Conservation (phyloP, 345 rosid species). For the Populus deltoides region DNA sequence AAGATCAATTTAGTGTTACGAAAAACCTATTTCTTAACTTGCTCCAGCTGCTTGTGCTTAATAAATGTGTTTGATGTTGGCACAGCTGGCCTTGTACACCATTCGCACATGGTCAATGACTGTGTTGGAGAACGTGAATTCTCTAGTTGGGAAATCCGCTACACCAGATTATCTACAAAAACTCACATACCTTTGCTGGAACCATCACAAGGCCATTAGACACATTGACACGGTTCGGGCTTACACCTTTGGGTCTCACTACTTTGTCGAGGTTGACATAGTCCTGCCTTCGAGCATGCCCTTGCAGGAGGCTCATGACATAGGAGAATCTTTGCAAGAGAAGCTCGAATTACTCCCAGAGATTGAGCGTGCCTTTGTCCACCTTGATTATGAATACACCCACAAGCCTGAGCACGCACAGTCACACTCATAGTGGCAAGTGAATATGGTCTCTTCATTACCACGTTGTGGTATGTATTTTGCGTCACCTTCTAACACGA, state of each 20-base stretch:
- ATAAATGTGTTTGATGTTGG: slow-evolving; percentile 3
- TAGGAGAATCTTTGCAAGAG: slow-evolving; percentile 87
- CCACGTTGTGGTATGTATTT: not conserved
- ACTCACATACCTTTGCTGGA: slow-evolving; percentile 95
- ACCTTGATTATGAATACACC: slow-evolving; percentile 88
- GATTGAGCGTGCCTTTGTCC: slow-evolving; percentile 94
- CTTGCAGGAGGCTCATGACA: slow-evolving; percentile 88
- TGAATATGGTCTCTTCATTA: not conserved
- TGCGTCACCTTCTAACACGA: not conserved
- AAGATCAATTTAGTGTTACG: not conserved
- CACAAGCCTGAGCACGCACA: slow-evolving; percentile 96
- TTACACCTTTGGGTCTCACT: slow-evolving; percentile 97
- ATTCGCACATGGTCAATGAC: slow-evolving; percentile 98
- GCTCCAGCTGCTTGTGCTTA: not conserved
- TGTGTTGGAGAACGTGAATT: slow-evolving; percentile 86
- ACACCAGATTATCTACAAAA: slow-evolving; percentile 86
- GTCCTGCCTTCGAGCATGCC: slow-evolving; percentile 88
- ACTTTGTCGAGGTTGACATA: slow-evolving; percentile 95
- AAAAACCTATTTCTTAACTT: not conserved
- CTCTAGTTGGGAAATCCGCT: slow-evolving; percentile 85
- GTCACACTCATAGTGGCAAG: not conserved
- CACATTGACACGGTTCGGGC: slow-evolving; percentile 96
- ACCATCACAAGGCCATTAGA: slow-evolving; percentile 80
- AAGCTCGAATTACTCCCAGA: slow-evolving; percentile 85
- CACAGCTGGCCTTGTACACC: slow-evolving; percentile 92